Base-by-base conservation (phyloP, 164 flowering plant genomes). In the Aristolochia fimbriata region DNA sequence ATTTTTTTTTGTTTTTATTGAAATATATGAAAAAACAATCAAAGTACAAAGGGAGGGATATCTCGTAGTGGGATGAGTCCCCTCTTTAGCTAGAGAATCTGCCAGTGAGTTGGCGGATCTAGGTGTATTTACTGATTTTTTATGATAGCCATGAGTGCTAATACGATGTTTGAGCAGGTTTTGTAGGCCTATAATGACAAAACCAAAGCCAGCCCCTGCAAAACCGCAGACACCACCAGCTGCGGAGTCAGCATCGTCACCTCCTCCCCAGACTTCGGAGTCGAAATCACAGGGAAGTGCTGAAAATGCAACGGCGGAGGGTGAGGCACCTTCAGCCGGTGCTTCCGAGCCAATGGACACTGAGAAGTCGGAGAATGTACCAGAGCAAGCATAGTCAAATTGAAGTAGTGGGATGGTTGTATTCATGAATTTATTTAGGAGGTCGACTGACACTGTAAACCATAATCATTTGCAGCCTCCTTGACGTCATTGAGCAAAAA, bases 281-380 rank as follows among this genome's bases (percentile, higher is more conserved):
- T 52, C 70, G 8, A 81, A 73, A 47, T 43, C 71, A 0, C 75
- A 76, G 58, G 73, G 64, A 27, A 43, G 65, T 11, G 21, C 25
- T 1, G 64, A 30, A 49, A 45, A 31, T 12, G 69, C 67, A 6
- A 55, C 30, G 24, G 58, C 68, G 23, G 65, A 66, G 15, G 69
- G 61, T 19, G 81, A 64, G 1, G 66, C 52, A 15, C 78, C 70
- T 41, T 79, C 53, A 24, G 78, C 84, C 13, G 62, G 79, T 9
- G 74, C 74, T 19, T 62, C 61, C 1, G 91, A 80, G 73, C 78
- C 89, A 41, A 86, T 86, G 93, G 93, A 86, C 10, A 84, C 87
- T 0, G 86, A 85, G 21, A 83, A 77, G 62, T 3, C 81, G 1
- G 78, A 75, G 47, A 45, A 57, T 14, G 47, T 41, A 7, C 16